phyloP scores from a whole-genome alignment of 768 basidiomycete genomes.

The Suillus plorans region DNA sequence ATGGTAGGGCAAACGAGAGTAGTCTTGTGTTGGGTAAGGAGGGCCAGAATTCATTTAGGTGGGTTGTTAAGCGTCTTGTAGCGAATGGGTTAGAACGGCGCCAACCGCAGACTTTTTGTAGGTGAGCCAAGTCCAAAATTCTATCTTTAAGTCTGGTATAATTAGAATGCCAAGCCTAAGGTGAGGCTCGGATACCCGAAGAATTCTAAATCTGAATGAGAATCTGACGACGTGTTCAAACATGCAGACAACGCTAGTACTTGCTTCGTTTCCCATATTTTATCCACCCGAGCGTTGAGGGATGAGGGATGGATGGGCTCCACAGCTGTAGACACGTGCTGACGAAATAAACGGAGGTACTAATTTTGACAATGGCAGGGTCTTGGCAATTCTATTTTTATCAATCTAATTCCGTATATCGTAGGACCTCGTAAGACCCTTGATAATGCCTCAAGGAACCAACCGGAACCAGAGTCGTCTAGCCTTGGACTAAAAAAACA shows the following conservation, averaged over 20 bases:
- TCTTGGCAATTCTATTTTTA: conserved; percentile 7
- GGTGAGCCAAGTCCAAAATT: conserved; percentile 43
- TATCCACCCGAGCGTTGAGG: background rate
- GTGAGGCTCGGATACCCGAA: conserved; percentile 36
- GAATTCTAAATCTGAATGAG: conserved; percentile 21
- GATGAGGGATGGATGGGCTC: background rate
- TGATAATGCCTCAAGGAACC: background rate
- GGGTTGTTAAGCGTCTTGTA: conserved; percentile 16
- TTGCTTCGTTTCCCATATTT: background rate
- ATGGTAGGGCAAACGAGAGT: conserved; percentile 16
- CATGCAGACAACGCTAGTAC: background rate
- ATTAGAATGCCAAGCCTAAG: conserved; percentile 45
- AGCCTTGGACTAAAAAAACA: background rate
- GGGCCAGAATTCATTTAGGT: conserved; percentile 29
- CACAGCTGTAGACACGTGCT: background rate
- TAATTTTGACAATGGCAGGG: conserved; percentile 4
- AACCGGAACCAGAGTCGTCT: background rate
- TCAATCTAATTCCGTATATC: conserved; percentile 7
- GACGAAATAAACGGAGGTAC: conserved; percentile 1
- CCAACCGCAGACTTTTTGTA: conserved; percentile 37
- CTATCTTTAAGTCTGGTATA: conserved; percentile 46
- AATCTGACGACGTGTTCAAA: conserved; percentile 10
- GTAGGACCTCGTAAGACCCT: background rate
- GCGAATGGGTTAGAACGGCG: conserved; percentile 16
- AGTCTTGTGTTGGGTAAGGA: conserved; percentile 20